phyloP scores from a whole-genome alignment of 2,329 filamentous ascomycete genomes.

The Aspergillus fijiensis region DNA sequence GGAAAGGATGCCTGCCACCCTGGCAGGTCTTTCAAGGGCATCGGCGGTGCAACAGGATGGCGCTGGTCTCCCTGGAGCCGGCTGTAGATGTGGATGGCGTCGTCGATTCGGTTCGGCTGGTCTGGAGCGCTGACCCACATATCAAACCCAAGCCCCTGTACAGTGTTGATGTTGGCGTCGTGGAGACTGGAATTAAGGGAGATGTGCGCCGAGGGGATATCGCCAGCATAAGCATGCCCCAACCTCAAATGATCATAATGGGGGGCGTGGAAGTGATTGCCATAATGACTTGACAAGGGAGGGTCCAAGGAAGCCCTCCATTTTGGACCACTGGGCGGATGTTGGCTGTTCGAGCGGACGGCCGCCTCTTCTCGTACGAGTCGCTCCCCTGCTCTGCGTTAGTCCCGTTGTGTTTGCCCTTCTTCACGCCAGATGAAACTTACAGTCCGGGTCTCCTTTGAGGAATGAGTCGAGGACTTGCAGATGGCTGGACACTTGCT shows the following conservation, averaged over 20 bases:
- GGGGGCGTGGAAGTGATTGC: slow-evolving; percentile 23
- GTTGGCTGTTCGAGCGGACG: slow-evolving; percentile 34
- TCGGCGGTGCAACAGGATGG: slow-evolving; percentile 35
- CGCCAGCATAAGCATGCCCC: slow-evolving; percentile 34
- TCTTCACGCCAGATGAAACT: slow-evolving; percentile 19
- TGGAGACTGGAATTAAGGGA: slow-evolving; percentile 36
- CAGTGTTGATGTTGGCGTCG: slow-evolving; percentile 27
- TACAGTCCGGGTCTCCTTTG: slow-evolving; percentile 53
- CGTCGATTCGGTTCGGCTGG: slow-evolving; percentile 37
- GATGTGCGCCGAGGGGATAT: slow-evolving; percentile 36
- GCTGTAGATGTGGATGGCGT: slow-evolving; percentile 47
- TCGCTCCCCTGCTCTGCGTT: slow-evolving; percentile 34
- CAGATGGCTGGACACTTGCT: slow-evolving; percentile 65
- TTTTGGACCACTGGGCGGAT: slow-evolving; percentile 32
- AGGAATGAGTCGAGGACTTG: slow-evolving; percentile 61
- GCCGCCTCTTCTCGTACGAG: slow-evolving; percentile 39
- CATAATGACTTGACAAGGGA: slow-evolving; percentile 32
- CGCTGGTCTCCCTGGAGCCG: slow-evolving; percentile 41
- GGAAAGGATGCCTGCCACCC: slow-evolving; percentile 46
- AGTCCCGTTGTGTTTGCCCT: slow-evolving; percentile 7
- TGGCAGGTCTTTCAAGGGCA: slow-evolving; percentile 40
- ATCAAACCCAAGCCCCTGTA: slow-evolving; percentile 43
- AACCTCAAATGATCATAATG: slow-evolving; percentile 35
- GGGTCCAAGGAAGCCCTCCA: slow-evolving; percentile 36
- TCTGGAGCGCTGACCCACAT: slow-evolving; percentile 47